A percentile compares a stretch with the other conserved stretches of the same genome.
phyloP scores from a whole-genome alignment of 148 eudicot species.

The Diospyros kaki region DNA sequence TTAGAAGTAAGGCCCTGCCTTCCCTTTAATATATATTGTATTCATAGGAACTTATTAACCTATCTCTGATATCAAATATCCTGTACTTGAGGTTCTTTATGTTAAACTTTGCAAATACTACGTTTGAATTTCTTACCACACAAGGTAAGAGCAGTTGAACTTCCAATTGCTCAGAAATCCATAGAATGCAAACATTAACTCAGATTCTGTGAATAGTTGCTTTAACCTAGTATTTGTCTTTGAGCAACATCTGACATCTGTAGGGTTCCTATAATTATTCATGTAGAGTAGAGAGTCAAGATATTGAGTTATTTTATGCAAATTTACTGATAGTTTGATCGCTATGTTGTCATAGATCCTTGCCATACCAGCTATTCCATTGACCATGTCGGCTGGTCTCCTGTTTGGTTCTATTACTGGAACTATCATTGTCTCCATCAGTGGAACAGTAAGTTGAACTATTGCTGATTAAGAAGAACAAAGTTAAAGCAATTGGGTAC shows the following conservation, averaged over 20 bases:
- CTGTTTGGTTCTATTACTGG: slow-evolving; percentile 87
- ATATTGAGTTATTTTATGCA: neutral
- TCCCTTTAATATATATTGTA: neutral
- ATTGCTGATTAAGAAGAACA: neutral
- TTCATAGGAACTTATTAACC: neutral
- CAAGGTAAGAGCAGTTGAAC: neutral
- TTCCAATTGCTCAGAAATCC: no score
- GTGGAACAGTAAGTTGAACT: slow-evolving; percentile 82
- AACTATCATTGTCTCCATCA: slow-evolving; percentile 83
- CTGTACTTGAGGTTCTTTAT: neutral
- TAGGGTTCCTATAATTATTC: neutral
- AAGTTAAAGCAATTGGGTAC: neutral
- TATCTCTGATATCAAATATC: neutral
- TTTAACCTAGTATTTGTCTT: neutral
- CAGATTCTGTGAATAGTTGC: neutral
- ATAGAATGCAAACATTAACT: no score
- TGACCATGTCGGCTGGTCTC: slow-evolving; percentile 99
- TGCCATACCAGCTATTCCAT: slow-evolving; percentile 96
- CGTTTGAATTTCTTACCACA: neutral
- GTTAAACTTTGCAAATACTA: neutral
- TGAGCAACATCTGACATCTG: neutral
- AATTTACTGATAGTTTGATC: slow-evolving; percentile 12
- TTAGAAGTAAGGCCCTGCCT: slow-evolving; percentile 62
- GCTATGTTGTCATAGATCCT: slow-evolving; percentile 50
- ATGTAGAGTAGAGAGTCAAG: neutral